Conservation (phyloP, 73 alveolate species). For the Breviolum minutum region DNA sequence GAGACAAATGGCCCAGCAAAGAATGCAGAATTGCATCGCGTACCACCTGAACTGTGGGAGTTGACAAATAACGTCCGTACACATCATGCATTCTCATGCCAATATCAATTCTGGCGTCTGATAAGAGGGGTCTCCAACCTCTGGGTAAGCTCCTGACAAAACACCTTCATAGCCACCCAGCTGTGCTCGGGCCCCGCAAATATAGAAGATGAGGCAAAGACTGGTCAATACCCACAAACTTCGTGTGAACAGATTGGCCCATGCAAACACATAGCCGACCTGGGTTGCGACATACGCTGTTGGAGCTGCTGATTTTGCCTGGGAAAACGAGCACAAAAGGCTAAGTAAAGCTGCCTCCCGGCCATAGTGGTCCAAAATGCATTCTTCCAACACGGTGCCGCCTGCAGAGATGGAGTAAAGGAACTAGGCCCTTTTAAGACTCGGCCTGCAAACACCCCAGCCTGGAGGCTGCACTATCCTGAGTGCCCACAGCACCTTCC, state of each 20-base stretch:
- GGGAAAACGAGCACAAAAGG: background rate
- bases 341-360: constrained; percentile 41
- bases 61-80: too few species aligned
- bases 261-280: constrained; percentile 85
- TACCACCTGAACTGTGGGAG: constrained; percentile 48
- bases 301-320: background rate
- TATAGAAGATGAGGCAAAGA: constrained; percentile 48
- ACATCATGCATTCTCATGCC: too few species aligned
- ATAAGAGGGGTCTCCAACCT: background rate
- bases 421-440: background rate
- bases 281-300: background rate
- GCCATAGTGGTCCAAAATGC: constrained; percentile 78
- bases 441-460: constrained; percentile 1
- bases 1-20: constrained; percentile 73
- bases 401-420: background rate
- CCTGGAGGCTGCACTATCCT: constrained; percentile 89
- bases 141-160: constrained; percentile 17
- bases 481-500: constrained; percentile 67
- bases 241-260: constrained; percentile 67
- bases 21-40: constrained; percentile 69
- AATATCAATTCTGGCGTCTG: too few species aligned
- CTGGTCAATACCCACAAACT: constrained; percentile 52
- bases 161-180: constrained; percentile 67
- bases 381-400: constrained; percentile 67
- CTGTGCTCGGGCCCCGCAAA: constrained; percentile 85